Evolutionary conservation across 768 basidiomycete genomes (phyloP), one percentile per base, ranked within the genome.

Genomic region (Mycena galericulata): DNA sequence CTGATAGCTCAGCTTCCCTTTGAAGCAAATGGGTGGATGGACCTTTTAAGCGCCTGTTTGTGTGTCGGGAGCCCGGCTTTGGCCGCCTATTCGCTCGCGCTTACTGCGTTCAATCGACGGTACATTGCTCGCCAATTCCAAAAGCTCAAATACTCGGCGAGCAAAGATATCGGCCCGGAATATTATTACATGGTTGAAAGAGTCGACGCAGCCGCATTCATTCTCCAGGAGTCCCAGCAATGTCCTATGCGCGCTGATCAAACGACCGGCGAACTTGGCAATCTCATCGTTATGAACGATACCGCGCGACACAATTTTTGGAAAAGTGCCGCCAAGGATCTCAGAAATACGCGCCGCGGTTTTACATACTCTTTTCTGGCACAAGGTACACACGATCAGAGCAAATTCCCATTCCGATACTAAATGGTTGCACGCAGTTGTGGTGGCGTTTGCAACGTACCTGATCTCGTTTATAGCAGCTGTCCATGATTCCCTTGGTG

Each of bases 1-100:
- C 59, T 73, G 30, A 60, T 66, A 15, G 68, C 72, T 7, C 72
- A 73, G 49, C 46, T 73, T n/a, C 72, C 72, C 4, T 73, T 67
- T 47, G 62, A 72, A 58, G 67, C 70, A 8, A 27, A 54, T 18
- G 72, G 61, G 0, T 56, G 67, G 61, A 63, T 34, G 43, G 59
- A 73, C 56, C 17, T 70, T n/a, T 26, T 73, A 27, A 70, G 69
- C 32, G 69, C 41, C 4, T 60, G 34, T 20, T 17, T 73, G 41
- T 61, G 65, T 58, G 27, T 72, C 26, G 71, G 71, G 29, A 69
- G 68, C 41, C 71, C 68, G 2, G 71, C 62, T 6, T 51, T 72
- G 51, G 68, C 64, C n/a, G 51, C 64, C 8, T 72, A 72, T 40
- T 72, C 71, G 3, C 65, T 72, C 15, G 49, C 64, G 14, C 68